Percentiles rank a stretch among this genome's conserved stretches.
Conservation (phyloP, 2,329 filamentous ascomycete species). For the Fusarium chaquense region DNA sequence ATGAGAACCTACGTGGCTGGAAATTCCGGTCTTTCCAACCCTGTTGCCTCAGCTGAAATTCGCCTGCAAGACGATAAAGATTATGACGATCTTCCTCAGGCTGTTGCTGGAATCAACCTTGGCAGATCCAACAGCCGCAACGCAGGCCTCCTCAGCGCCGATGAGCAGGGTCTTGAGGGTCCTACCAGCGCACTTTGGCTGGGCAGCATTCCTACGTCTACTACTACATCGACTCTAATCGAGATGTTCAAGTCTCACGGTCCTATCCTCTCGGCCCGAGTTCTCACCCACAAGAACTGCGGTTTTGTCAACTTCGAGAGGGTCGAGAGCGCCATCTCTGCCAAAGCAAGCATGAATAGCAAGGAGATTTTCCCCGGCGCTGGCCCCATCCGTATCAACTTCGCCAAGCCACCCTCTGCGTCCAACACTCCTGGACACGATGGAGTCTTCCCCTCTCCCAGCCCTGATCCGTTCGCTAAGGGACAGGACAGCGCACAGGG, state of each 20-base stretch:
- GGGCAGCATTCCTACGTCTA: conserved; percentile 96
- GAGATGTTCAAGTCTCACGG: conserved; percentile 97
- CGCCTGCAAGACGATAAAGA: conserved; percentile 80
- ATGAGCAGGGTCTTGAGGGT: conserved; percentile 85
- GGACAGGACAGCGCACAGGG: conserved; percentile 60
- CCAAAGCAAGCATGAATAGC: conserved; percentile 88
- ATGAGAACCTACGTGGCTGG: conserved; percentile 81
- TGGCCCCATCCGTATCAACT: conserved; percentile 94
- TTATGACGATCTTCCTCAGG: conserved; percentile 83
- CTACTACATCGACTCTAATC: conserved; percentile 92
- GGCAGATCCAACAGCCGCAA: conserved; percentile 74
- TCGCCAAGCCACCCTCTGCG: conserved; percentile 93
- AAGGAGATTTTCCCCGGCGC: conserved; percentile 99
- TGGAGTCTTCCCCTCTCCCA: conserved; percentile 88
- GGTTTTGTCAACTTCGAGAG: conserved; percentile 98
- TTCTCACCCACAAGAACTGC: conserved; percentile 98
- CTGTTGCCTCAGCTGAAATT: conserved; percentile 80
- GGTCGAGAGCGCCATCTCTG: conserved; percentile 89
- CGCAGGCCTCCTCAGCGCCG: conserved; percentile 75
- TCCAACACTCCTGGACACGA: conserved; percentile 91
- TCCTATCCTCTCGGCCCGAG: conserved; percentile 88
- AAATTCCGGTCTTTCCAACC: conserved; percentile 76
- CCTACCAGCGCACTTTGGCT: conserved; percentile 96
- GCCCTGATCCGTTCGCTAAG: conserved; percentile 83
- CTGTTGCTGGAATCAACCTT: conserved; percentile 84